These are phyloP conservation scores for Orbilia quercus DNA, from an alignment of 2,329 filamentous ascomycete genomes.

Conservation along the genomic window DNA sequence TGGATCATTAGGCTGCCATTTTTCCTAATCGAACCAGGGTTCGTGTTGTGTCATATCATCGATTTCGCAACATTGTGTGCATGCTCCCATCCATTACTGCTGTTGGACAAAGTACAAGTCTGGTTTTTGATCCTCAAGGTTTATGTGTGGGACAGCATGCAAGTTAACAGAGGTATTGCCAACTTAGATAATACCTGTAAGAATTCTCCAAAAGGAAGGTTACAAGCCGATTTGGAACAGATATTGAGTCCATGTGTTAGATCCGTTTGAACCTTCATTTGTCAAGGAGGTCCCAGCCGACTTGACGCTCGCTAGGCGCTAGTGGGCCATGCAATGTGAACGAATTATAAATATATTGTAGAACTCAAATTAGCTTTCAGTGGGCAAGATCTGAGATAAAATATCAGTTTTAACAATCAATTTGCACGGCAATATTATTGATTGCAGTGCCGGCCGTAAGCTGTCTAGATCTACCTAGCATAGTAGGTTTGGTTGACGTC, in stretches of 20 bases:
- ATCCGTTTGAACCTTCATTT: neutral
- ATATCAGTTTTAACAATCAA: too few species aligned
- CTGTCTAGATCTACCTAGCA: too few species aligned
- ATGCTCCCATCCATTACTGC: conserved; percentile 16
- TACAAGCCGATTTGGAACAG: conserved; percentile 11
- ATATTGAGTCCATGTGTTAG: conserved; percentile 19
- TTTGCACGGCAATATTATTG: too few species aligned
- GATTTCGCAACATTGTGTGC: conserved; percentile 26
- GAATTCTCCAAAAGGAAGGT: conserved; percentile 36
- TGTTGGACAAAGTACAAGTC: conserved; percentile 3
- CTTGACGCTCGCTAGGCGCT: conserved; percentile 36
- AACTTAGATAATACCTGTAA: conserved; percentile 1
- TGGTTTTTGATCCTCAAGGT: conserved; percentile 16
- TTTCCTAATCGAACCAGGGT: neutral
- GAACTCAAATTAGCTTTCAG: too few species aligned
- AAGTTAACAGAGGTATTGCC: neutral
- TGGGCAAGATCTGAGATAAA: too few species aligned
- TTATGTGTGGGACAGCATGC: too few species aligned
- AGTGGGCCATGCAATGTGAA: neutral
- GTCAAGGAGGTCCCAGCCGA: neutral
- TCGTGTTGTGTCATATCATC: conserved; percentile 40
- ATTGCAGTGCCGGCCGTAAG: too few species aligned
- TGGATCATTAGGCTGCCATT: conserved; percentile 16
- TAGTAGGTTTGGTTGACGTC: too few species aligned
- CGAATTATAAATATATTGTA: too few species aligned